Percentiles rank a stretch among this genome's conserved stretches.
These are phyloP conservation scores for Erigeron canadensis DNA, from an alignment of 129 eudicot species.

Conservation along the genomic window DNA sequence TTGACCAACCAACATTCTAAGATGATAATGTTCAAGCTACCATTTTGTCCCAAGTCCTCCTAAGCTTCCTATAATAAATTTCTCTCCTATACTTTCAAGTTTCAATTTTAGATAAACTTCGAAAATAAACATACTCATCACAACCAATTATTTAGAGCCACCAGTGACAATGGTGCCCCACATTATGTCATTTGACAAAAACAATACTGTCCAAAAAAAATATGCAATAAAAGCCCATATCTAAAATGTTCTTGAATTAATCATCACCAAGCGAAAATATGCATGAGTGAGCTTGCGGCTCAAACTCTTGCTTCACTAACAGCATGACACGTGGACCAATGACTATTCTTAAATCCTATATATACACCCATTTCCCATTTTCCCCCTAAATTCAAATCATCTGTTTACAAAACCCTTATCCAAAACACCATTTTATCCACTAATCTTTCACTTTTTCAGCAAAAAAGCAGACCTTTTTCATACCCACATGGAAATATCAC, in stretches of 20 bases:
- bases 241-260: background rate
- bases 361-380: background rate
- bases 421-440: background rate
- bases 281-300: constrained; percentile 13
- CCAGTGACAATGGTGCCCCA: background rate
- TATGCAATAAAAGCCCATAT: background rate
- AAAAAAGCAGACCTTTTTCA: background rate
- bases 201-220: background rate
- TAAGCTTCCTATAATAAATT: too few species aligned
- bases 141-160: constrained; percentile 5
- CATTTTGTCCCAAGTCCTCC: too few species aligned
- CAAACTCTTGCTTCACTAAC: constrained; percentile 9
- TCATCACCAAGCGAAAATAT: constrained; percentile 21
- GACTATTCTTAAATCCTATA: background rate
- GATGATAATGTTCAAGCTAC: too few species aligned
- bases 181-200: too few species aligned
- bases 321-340: constrained; percentile 23
- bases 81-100: background rate
- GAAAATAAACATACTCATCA: background rate
- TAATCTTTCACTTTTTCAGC: background rate
- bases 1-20: too few species aligned
- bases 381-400: background rate
- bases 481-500: constrained; percentile 28
- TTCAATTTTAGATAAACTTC: background rate
- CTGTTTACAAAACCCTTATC: background rate